Evolutionary conservation across 1,139 yeast genomes (phyloP).

Genomic region (Zygosaccharomyces sapae): DNA sequence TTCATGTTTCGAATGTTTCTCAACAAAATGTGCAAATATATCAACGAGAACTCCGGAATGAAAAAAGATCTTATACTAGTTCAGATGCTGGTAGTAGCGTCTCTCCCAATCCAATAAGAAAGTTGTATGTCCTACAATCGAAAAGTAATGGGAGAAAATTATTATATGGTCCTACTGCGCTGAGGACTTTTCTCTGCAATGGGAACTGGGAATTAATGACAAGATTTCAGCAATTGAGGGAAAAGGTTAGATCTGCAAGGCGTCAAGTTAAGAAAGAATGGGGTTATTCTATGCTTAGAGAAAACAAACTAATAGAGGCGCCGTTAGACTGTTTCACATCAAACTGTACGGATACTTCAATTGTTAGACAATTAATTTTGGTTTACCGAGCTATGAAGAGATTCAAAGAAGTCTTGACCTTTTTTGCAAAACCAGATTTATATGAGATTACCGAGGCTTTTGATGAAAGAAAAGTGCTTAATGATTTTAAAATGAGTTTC

Average conservation of each 20-base stretch:
- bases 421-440: slow-evolving; percentile 10
- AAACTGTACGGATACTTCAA: not conserved
- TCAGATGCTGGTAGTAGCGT: not conserved
- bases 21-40: not conserved
- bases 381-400: slow-evolving; percentile 11
- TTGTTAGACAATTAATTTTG: slow-evolving; percentile 7
- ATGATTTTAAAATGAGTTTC: slow-evolving; percentile 14
- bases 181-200: slow-evolving; percentile 19
- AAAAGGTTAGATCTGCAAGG: slow-evolving; percentile 19
- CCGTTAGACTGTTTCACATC: slow-evolving; percentile 11
- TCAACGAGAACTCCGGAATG: no score
- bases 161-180: slow-evolving; percentile 26
- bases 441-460: slow-evolving; percentile 10
- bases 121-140: slow-evolving; percentile 13
- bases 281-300: slow-evolving; percentile 14
- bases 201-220: slow-evolving; percentile 12
- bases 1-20: no score
- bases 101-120: slow-evolving; percentile 11
- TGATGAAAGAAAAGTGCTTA: slow-evolving; percentile 12
- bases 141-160: slow-evolving; percentile 15
- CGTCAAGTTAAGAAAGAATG: slow-evolving; percentile 21
- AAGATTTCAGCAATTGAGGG: slow-evolving; percentile 13
- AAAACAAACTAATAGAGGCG: slow-evolving; percentile 13
- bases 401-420: slow-evolving; percentile 3
- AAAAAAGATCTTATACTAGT: no score